Evolutionary conservation across 371 early-diverging fungal species (phyloP).

Genomic region (Actinomortierella wolfii): DNA sequence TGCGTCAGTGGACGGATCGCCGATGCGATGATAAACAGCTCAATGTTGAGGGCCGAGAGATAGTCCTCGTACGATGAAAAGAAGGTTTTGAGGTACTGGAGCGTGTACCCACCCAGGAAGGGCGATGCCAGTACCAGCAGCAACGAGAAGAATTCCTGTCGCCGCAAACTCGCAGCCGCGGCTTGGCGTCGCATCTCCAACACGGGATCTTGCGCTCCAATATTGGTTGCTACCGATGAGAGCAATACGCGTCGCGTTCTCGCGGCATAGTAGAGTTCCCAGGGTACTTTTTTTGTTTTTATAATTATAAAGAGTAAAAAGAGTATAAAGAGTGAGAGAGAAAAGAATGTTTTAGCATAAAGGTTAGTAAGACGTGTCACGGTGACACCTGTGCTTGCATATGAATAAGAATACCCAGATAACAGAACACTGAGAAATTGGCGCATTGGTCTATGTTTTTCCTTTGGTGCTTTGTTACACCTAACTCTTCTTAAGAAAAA

Average conservation of each 20-base stretch:
- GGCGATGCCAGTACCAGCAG: constrained; percentile 59
- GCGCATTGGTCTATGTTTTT: too few relatives aligned
- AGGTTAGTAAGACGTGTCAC: too few relatives aligned
- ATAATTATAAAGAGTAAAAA: not conserved
- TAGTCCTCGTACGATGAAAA: constrained; percentile 61
- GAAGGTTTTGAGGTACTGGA: constrained; percentile 58
- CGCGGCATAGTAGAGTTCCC: constrained; percentile 72
- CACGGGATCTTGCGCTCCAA: constrained; percentile 34
- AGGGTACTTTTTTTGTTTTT: constrained; percentile 60
- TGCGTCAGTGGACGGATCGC: constrained; percentile 63
- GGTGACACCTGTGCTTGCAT: too few relatives aligned
- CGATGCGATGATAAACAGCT: constrained; percentile 66
- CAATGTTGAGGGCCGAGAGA: constrained; percentile 64
- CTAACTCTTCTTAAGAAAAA: too few relatives aligned
- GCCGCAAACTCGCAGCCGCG: constrained; percentile 54
- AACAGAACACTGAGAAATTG: too few relatives aligned
- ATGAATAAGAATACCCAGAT: too few relatives aligned
- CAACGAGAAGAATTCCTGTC: constrained; percentile 59
- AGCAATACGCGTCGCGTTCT: constrained; percentile 54
- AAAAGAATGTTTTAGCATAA: constrained; percentile 1
- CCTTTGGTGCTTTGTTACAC: too few relatives aligned
- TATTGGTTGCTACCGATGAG: constrained; percentile 20
- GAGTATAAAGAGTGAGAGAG: constrained; percentile 2
- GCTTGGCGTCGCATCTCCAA: constrained; percentile 43
- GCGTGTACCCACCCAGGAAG: constrained; percentile 60